A percentile compares a stretch with the other conserved stretches of the same genome.
phyloP scores from a whole-genome alignment of 108 stramenopile species.

The Cyclotella baltica region DNA sequence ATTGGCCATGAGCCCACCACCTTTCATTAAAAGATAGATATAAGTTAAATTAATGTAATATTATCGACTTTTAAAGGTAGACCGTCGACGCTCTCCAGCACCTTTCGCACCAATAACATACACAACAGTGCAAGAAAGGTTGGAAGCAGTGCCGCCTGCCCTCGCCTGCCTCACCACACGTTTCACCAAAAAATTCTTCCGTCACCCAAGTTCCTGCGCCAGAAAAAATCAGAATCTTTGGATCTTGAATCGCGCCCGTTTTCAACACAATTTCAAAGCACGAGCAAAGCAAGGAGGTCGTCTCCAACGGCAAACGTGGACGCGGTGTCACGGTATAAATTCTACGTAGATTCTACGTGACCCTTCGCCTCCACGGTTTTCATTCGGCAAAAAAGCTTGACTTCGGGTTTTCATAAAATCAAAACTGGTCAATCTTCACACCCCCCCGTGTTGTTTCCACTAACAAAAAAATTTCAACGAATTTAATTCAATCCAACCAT shows the following conservation, averaged over 20 bases:
- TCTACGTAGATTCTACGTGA: slow-evolving; percentile 8
- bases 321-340: background rate
- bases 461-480: slow-evolving; percentile 35
- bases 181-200: background rate
- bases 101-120: too few relatives aligned
- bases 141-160: too few relatives aligned
- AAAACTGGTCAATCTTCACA: background rate
- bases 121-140: too few relatives aligned
- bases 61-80: too few relatives aligned
- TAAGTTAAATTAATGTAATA: too few relatives aligned
- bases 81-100: too few relatives aligned
- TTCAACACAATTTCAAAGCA: slow-evolving; percentile 1
- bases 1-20: too few relatives aligned
- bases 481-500: too few relatives aligned
- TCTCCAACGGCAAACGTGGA: background rate
- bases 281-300: background rate
- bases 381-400: background rate
- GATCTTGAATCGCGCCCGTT: slow-evolving; percentile 6
- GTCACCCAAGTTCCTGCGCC: background rate
- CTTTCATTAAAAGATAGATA: too few relatives aligned
- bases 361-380: background rate
- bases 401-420: background rate
- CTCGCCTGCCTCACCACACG: too few relatives aligned
- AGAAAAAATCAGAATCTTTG: slow-evolving; percentile 2
- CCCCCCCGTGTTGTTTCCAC: slow-evolving; percentile 15